phyloP scores from a whole-genome alignment of 345 rosid species.

The Salix arbutifolia region DNA sequence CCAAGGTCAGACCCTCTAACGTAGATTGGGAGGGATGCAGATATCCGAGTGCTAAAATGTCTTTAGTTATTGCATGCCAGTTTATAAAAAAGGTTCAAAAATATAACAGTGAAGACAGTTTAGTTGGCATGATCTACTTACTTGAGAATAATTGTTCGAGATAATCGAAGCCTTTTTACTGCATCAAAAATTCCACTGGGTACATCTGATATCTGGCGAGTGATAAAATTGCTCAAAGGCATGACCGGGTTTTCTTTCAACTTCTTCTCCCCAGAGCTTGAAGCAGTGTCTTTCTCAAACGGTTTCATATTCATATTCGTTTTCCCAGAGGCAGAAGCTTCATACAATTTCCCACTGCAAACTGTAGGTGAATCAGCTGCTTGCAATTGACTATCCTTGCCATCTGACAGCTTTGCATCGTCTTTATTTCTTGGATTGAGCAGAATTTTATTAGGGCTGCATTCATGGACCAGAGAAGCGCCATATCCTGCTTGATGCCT shows the following conservation, averaged over 20 bases:
- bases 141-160: conserved; percentile 69
- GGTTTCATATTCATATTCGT: conserved; percentile 1
- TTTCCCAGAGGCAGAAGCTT: conserved; percentile 19
- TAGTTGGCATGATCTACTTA: conserved; percentile 33
- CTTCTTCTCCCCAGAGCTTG: conserved; percentile 37
- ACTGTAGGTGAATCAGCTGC: conserved; percentile 6
- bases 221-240: conserved; percentile 16
- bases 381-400: conserved; percentile 1
- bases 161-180: conserved; percentile 58
- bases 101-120: neutral
- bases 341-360: conserved; percentile 14
- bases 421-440: conserved; percentile 26
- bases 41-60: neutral
- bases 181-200: conserved; percentile 53
- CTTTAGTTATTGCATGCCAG: neutral
- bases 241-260: conserved; percentile 16
- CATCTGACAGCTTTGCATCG: conserved; percentile 1
- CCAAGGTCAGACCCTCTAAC: neutral
- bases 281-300: conserved; percentile 26
- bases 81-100: neutral
- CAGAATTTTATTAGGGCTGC: conserved; percentile 13
- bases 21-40: neutral
- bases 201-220: conserved; percentile 23
- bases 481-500: conserved; percentile 9
- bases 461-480: conserved; percentile 15